Base-by-base conservation (phyloP, 2,329 filamentous ascomycete species). In the Penicillium sp. region DNA sequence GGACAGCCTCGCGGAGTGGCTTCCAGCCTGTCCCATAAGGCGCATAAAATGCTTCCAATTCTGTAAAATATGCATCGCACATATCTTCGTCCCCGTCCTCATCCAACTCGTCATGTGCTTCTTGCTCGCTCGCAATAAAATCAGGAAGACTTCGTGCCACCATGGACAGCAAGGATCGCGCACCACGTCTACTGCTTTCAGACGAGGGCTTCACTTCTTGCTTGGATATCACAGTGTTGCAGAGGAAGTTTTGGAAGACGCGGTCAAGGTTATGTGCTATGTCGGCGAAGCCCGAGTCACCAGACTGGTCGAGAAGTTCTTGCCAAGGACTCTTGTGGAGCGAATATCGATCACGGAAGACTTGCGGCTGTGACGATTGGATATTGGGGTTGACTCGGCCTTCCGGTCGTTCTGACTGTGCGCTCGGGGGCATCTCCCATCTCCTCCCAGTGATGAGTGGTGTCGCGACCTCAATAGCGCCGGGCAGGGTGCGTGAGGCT, bases 381-480 rank as follows among this genome's bases (percentile, higher is more conserved):
- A 47, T 49, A 10, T 28, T 45, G 24, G 19, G 6, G 22, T 43
- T 57, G 4, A 24, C 17, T 5, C 49, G 46, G 17, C 55, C 48
- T 6, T 34, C 37, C 22, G 55, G 57, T 3, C 56, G 47, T 37
- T 63, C 55, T 41, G 60, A 57, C 28, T 55, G 58, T 28, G 53
- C 45, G 32, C 58, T 64, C 26, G 53, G 45, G 45, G 55, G 53
- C 26, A 48, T 46, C 40, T 61, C 55, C 49, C 58, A 60, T 46
- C 53, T 40, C 45, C 61, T 69, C 8, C 69, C 69, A 1, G 63
- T 66, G 51, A 72, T 70, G 56, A 71, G 56, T 13, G 69, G 70
- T 24, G 70, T 72, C 28, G 69, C 67, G 37, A 72, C 63, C 40
- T 70, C 65, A 51, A 72, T 69, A 28, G 69, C 68, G 3, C 69